phyloP scores from a whole-genome alignment of 202 grass and related monocot genomes.

The Panicum hallii region DNA sequence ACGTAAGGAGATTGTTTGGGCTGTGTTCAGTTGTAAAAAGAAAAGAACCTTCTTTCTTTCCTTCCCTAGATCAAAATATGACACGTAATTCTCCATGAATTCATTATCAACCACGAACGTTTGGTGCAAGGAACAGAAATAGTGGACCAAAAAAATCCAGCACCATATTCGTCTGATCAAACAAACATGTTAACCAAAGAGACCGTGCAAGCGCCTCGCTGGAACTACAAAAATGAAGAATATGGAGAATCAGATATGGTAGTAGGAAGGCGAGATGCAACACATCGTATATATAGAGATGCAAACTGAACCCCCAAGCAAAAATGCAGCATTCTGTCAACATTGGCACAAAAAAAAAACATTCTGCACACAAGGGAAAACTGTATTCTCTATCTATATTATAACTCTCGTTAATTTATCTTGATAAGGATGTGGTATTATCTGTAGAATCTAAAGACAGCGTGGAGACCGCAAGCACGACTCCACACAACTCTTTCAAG shows the following conservation, averaged over 20 bases:
- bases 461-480: not conserved
- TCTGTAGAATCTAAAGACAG: constrained; percentile 16
- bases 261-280: no score
- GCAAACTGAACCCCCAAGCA: not conserved
- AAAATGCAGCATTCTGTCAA: not conserved
- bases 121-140: not conserved
- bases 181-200: not conserved
- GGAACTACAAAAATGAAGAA: no score
- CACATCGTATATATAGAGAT: not conserved
- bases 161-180: not conserved
- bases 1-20: no score
- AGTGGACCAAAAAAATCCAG: not conserved
- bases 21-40: no score
- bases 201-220: no score
- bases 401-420: constrained; percentile 25
- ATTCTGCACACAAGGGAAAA: not conserved
- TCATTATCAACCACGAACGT: not conserved
- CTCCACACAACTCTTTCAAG: constrained; percentile 25
- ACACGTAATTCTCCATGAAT: not conserved
- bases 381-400: constrained; percentile 25
- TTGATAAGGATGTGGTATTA: constrained; percentile 18
- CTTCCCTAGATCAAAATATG: not conserved
- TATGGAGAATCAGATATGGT: no score
- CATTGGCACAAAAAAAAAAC: not conserved
- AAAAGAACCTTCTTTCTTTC: not conserved